Conservation (phyloP, 176 grass and related monocot species). For the Dendrocalamus sinicus region DNA sequence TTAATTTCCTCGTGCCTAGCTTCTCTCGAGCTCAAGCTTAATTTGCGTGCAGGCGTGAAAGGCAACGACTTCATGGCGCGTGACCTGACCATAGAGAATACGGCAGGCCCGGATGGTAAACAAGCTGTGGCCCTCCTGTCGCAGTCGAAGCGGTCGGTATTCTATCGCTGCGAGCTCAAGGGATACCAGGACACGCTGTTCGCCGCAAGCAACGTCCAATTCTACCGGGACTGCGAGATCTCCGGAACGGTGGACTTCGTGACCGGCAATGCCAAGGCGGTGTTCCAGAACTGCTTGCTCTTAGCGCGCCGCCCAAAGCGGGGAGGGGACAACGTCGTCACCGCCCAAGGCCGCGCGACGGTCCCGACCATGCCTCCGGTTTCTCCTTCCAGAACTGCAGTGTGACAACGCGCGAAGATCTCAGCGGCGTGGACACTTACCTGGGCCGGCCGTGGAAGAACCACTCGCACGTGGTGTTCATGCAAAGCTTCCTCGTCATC, state of each 20-base stretch:
- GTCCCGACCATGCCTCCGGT: not conserved
- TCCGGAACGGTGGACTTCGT: not conserved
- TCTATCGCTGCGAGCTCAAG: conserved; percentile 24
- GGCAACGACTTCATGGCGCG: conserved; percentile 20
- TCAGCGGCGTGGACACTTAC: conserved; percentile 30
- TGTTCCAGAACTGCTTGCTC: not conserved
- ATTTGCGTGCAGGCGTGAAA: not conserved
- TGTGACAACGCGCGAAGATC: conserved; percentile 8
- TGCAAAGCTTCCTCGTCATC: not conserved
- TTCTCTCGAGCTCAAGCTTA: too few species aligned
- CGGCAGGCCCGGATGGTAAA: not conserved
- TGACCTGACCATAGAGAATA: conserved; percentile 39
- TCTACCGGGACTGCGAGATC: not conserved
- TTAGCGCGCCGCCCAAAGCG: too few species aligned
- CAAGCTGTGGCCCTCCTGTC: conserved; percentile 40
- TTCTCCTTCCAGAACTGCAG: not conserved
- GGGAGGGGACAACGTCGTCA: not conserved
- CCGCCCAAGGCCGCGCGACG: not conserved
- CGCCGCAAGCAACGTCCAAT: not conserved
- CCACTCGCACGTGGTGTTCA: not conserved
- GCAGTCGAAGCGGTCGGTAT: not conserved
- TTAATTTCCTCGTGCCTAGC: too few species aligned
- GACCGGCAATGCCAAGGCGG: not conserved
- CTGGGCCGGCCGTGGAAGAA: conserved; percentile 48
- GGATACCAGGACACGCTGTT: conserved; percentile 41